Evolutionary conservation across 2,329 filamentous ascomycete genomes (phyloP).

Genomic region (Juglanconis juglandina): DNA sequence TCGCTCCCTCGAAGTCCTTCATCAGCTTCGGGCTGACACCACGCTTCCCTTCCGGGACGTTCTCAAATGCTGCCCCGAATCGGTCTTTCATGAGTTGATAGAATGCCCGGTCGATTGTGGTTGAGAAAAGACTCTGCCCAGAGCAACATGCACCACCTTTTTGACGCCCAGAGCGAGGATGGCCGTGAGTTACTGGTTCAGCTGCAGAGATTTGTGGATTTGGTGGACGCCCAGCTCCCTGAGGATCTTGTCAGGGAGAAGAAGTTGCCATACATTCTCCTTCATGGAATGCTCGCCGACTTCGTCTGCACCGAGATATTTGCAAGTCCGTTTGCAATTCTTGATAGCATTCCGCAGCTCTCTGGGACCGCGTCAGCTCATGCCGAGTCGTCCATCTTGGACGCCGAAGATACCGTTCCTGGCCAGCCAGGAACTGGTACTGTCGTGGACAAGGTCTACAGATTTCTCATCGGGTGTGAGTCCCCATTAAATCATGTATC

Average conservation of each 20-base stretch:
- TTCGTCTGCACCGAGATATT: not conserved
- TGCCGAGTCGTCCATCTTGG: not conserved
- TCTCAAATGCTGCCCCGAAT: not conserved
- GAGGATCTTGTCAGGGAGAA: not conserved
- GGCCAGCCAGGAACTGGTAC: not conserved
- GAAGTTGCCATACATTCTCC: not conserved
- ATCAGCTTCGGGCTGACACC: conserved; percentile 1
- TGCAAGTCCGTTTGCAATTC: not conserved
- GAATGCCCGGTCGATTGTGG: conserved; percentile 2
- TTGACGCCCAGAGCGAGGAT: not conserved
- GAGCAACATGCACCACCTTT: not conserved
- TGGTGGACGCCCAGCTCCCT: not conserved
- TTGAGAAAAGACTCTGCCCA: not conserved
- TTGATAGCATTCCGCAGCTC: not conserved
- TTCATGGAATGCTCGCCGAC: not conserved
- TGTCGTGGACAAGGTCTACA: not conserved
- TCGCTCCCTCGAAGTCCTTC: conserved; percentile 1
- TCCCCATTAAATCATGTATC: not conserved
- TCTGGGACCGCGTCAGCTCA: not conserved
- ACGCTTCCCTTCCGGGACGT: not conserved
- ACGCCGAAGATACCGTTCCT: not conserved
- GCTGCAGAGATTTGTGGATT: not conserved
- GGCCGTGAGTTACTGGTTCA: not conserved
- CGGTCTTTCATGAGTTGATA: not conserved
- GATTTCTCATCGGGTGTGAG: not conserved